Evolutionary conservation across 2,329 filamentous ascomycete genomes (phyloP), one percentile per base, ranked within the genome.

Genomic region (Sclerotinia subarctica): DNA sequence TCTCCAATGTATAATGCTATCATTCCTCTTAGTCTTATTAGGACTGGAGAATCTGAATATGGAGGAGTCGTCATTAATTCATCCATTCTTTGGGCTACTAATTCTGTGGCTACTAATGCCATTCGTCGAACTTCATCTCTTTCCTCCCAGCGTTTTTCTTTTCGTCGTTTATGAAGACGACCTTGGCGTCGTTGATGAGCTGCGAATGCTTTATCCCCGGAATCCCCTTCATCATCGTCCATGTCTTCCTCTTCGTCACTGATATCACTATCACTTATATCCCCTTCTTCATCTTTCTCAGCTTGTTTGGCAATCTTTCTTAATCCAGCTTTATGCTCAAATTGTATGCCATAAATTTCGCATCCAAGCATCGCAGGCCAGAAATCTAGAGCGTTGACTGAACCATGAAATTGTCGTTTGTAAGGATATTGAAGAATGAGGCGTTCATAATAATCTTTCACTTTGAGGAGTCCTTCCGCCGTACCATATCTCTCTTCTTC

Each of bases 301-400:
- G 62, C 65, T 13, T 80, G 77, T 13, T 76, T 77, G 5, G 72
- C 74, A 15, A 83, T 72, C 15, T 75, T 77, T 66, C 80, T 77
- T 49, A 85, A 74, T 15, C 79, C 83, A 63, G 76, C 75, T 66
- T 78, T 80, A 74, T 85, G 85, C 80, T 88, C 88, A 58, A 86
- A 82, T 74, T 91, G 86, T 1, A 88, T 82, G 70, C 90, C 87
- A 77, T 92, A 94, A 64, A 97, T 85, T 86, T 95, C 94, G 57
- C 93, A 85, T 60, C 88, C 88, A 73, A 94, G 89, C 80, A 96
- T 85, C 19, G 90, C 90, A 19, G 91, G 88, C 80, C 93, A 94
- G 77, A 97, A 96, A 70, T 92, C 88, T 49, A 91, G 76, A 15
- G 91, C 88, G 71, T 87, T 90, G 53, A 89, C 79, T 63, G 86